These are phyloP conservation scores for Aspergillus tamarii DNA, from an alignment of 2,329 filamentous ascomycete species.

Conservation along the genomic window DNA sequence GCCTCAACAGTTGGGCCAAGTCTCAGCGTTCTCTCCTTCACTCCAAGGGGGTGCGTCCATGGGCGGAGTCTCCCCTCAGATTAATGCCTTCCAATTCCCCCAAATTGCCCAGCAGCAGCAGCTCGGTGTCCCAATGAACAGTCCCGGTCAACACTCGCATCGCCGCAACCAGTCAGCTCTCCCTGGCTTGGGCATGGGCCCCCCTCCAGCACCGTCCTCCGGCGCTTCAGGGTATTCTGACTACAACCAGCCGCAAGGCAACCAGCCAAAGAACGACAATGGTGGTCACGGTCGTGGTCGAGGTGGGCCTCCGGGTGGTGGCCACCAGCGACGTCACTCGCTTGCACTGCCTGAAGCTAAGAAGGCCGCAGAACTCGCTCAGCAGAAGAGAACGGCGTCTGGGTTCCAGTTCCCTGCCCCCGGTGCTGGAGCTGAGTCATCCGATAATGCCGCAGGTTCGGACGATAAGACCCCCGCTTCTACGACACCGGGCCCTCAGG, in stretches of 20 bases:
- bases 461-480: constrained; percentile 48
- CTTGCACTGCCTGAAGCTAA: constrained; percentile 93
- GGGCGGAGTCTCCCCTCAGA: constrained; percentile 74
- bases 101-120: constrained; percentile 74
- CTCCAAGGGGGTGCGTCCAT: constrained; percentile 71
- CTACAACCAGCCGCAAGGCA: constrained; percentile 68
- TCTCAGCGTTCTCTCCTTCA: constrained; percentile 69
- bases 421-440: constrained; percentile 57
- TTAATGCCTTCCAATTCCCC: constrained; percentile 85
- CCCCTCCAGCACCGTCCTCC: constrained; percentile 89
- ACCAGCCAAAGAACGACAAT: constrained; percentile 72
- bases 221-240: constrained; percentile 84
- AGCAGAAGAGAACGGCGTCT: constrained; percentile 92
- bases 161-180: constrained; percentile 97
- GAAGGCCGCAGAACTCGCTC: constrained; percentile 93
- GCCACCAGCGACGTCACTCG: constrained; percentile 92
- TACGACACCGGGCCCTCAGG: constrained; percentile 58
- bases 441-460: constrained; percentile 59
- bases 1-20: constrained; percentile 77
- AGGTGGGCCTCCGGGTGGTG: constrained; percentile 69
- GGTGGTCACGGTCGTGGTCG: constrained; percentile 71
- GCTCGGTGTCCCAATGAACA: constrained; percentile 71
- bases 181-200: constrained; percentile 87
- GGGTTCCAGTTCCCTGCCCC: constrained; percentile 93
- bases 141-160: constrained; percentile 82